phyloP scores from a whole-genome alignment of 2,329 filamentous ascomycete species.

The Diaporthe humulicola region DNA sequence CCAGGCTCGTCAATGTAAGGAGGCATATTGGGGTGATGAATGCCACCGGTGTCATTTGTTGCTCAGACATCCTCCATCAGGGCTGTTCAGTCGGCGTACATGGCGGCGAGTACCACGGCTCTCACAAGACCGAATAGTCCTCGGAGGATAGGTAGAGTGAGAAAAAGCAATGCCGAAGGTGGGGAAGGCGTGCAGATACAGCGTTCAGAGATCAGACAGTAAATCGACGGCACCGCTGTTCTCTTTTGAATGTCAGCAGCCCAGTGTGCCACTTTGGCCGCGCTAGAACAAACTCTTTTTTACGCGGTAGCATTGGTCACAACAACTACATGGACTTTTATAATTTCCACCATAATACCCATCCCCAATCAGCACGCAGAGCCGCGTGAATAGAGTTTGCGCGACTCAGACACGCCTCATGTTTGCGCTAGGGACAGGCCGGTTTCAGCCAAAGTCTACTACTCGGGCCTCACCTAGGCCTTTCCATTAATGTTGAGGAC shows the following conservation, averaged over 20 bases:
- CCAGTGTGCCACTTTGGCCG: background rate
- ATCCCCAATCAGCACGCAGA: slow-evolving; percentile 19
- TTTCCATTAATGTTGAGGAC: background rate
- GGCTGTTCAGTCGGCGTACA: background rate
- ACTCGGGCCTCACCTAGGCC: background rate
- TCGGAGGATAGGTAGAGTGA: background rate
- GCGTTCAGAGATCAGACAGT: background rate
- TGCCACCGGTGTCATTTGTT: slow-evolving; percentile 4
- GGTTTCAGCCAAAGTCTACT: slow-evolving; percentile 13
- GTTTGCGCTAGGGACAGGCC: slow-evolving; percentile 7
- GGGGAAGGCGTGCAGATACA: background rate
- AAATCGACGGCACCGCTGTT: background rate
- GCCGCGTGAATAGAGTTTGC: slow-evolving; percentile 6
- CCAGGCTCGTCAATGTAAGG: slow-evolving; percentile 25
- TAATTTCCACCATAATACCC: slow-evolving; percentile 1
- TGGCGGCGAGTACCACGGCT: background rate
- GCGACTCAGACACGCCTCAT: slow-evolving; percentile 23
- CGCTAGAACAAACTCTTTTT: slow-evolving; percentile 13
- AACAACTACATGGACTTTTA: slow-evolving; percentile 8
- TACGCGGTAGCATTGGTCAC: background rate
- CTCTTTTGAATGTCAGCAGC: slow-evolving; percentile 25
- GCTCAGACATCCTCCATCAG: slow-evolving; percentile 25
- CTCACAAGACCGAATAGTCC: background rate
- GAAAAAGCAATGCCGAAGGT: background rate
- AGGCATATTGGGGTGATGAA: slow-evolving; percentile 30